A percentile compares a stretch with the other conserved stretches of the same genome.
Evolutionary conservation across 441 rosid species (phyloP).

Genomic region (Pelargonium citronellum): DNA sequence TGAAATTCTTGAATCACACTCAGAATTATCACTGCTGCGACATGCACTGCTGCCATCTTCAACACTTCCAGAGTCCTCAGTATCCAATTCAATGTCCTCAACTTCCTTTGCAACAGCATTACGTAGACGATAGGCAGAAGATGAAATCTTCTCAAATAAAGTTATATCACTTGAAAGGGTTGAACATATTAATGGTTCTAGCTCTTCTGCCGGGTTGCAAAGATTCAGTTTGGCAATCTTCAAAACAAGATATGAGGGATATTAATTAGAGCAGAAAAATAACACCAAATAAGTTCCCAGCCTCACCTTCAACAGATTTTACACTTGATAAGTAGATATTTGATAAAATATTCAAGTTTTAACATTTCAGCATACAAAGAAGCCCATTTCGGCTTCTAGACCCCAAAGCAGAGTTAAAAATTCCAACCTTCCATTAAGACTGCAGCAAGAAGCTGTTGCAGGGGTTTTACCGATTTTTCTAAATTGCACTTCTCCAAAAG

Average conservation of each 20-base stretch:
- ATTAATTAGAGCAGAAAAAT: background rate
- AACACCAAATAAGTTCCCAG: background rate
- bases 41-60: constrained; percentile 53
- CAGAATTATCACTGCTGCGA: constrained; percentile 53
- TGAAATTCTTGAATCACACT: constrained; percentile 42
- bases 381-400: background rate
- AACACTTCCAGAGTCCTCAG: constrained; percentile 77
- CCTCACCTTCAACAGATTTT: background rate
- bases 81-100: constrained; percentile 53
- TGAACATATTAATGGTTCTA: constrained; percentile 58
- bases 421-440: background rate
- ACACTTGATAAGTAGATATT: background rate
- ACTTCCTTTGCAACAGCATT: constrained; percentile 44
- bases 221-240: constrained; percentile 68
- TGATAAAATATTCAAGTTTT: background rate
- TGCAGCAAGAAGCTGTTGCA: constrained; percentile 3
- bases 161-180: constrained; percentile 91
- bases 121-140: constrained; percentile 73
- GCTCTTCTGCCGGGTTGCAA: constrained; percentile 49
- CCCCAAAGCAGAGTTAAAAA: background rate
- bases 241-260: constrained; percentile 23
- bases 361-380: background rate
- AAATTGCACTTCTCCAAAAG: background rate
- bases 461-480: background rate
- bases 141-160: constrained; percentile 82